phyloP scores from a whole-genome alignment of 1,284 basidiomycete genomes.

The Puccinia hordei region DNA sequence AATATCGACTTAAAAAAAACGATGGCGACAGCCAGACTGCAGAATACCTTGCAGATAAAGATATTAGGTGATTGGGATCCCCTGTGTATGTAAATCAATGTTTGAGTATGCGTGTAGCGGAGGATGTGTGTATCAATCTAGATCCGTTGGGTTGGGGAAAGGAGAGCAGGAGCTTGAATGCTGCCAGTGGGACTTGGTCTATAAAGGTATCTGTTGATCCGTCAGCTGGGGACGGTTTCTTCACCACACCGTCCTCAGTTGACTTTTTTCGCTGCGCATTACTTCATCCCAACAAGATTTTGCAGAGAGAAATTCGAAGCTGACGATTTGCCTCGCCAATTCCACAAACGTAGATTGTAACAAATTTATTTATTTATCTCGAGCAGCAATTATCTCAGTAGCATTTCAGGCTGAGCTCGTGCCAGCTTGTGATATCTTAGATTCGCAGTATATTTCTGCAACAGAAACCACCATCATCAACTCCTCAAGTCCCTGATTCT shows the following conservation, averaged over 20 bases:
- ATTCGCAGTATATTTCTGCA: slow-evolving; percentile 4
- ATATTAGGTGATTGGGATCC: slow-evolving; percentile 11
- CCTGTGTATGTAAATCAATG: slow-evolving; percentile 27
- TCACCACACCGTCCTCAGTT: slow-evolving; percentile 13
- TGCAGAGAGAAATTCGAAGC: slow-evolving; percentile 21
- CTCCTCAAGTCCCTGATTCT: background rate
- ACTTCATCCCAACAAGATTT: slow-evolving; percentile 25
- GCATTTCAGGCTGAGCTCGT: slow-evolving; percentile 17
- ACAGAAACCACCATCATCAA: background rate
- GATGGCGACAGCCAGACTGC: background rate
- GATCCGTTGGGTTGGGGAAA: slow-evolving; percentile 41
- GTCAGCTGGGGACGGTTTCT: background rate
- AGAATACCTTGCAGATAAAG: too few relatives aligned
- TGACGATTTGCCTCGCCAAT: slow-evolving; percentile 17
- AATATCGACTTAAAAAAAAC: background rate
- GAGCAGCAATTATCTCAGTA: background rate
- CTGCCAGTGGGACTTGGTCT: background rate
- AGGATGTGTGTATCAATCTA: slow-evolving; percentile 32
- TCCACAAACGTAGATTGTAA: slow-evolving; percentile 20
- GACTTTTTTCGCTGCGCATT: slow-evolving; percentile 18
- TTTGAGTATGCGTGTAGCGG: slow-evolving; percentile 38
- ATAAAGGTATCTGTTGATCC: slow-evolving; percentile 1
- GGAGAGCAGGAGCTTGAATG: slow-evolving; percentile 26
- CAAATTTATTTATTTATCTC: background rate
- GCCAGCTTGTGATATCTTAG: slow-evolving; percentile 8